Conservation (phyloP, 768 basidiomycete species). For the Cubamyces sp. region DNA sequence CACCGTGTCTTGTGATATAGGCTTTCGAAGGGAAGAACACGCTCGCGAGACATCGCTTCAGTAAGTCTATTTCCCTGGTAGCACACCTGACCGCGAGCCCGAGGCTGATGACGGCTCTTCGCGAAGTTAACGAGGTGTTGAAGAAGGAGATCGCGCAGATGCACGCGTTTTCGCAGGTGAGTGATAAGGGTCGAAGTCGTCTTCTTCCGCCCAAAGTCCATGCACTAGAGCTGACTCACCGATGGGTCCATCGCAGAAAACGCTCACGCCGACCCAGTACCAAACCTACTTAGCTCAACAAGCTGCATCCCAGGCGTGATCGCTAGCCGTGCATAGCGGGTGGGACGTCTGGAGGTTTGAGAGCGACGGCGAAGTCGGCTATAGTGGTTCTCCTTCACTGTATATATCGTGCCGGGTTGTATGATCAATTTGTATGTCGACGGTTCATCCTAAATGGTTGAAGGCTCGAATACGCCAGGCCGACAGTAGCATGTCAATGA, state of each 20-base stretch:
- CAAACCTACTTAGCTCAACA: slow-evolving; percentile 48
- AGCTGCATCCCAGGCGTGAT: slow-evolving; percentile 5
- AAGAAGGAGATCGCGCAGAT: slow-evolving; percentile 77
- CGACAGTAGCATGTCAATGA: too few relatives aligned
- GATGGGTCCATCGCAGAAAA: slow-evolving; percentile 52
- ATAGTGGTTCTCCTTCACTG: too few relatives aligned
- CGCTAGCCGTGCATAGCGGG: too few relatives aligned
- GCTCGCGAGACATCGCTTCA: slow-evolving; percentile 72
- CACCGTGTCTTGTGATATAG: slow-evolving; percentile 37
- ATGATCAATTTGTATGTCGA: neutral
- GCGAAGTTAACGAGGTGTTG: slow-evolving; percentile 73
- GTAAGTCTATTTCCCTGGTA: slow-evolving; percentile 43
- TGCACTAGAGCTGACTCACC: neutral
- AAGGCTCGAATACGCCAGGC: too few relatives aligned
- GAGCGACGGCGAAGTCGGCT: too few relatives aligned
- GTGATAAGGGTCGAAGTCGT: slow-evolving; percentile 10
- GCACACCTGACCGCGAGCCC: neutral
- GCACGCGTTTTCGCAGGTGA: slow-evolving; percentile 89
- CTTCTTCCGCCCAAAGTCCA: neutral
- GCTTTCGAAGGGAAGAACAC: slow-evolving; percentile 81
- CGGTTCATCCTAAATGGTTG: too few relatives aligned
- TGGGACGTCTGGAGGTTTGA: too few relatives aligned
- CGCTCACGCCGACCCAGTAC: slow-evolving; percentile 72
- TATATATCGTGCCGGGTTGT: neutral
- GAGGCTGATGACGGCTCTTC: neutral